Evolutionary conservation across 139 green algal species (phyloP).

Genomic region (Haematococcus lacustris): DNA sequence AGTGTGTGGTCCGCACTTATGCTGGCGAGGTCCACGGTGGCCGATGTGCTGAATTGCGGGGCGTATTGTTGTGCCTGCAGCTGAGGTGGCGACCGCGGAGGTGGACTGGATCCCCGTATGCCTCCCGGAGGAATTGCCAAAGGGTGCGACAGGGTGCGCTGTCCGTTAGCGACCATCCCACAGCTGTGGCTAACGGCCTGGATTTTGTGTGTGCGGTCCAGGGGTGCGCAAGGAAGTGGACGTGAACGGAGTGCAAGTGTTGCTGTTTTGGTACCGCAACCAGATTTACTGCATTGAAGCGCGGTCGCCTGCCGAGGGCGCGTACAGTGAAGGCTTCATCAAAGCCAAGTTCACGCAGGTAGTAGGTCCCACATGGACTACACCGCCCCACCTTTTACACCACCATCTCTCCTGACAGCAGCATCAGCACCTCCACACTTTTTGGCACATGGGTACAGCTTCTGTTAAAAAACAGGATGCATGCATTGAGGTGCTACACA

Average conservation of each 20-base stretch:
- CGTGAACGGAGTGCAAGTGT: conserved; percentile 66
- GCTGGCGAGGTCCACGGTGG: no score
- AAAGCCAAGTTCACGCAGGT: conserved; percentile 90
- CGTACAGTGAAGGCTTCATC: conserved; percentile 94
- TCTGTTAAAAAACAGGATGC: no score
- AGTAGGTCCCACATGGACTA: no score
- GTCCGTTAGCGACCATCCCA: not conserved
- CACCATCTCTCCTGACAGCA: no score
- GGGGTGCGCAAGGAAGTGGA: conserved; percentile 80
- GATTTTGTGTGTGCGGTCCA: conserved; percentile 4
- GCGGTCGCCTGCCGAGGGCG: conserved; percentile 89
- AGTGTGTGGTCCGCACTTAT: no score
- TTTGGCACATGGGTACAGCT: no score
- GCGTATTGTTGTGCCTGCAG: no score
- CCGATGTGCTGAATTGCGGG: no score
- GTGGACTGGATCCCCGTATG: conserved; percentile 63
- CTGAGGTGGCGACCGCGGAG: not conserved
- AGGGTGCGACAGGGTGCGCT: conserved; percentile 41
- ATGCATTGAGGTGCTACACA: no score
- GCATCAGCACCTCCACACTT: no score
- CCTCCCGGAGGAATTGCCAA: conserved; percentile 75
- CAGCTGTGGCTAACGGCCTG: not conserved
- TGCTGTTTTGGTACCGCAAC: conserved; percentile 98
- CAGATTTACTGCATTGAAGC: conserved; percentile 86
- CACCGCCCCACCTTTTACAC: no score